These are phyloP conservation scores for Brassica cretica DNA, from an alignment of 345 rosid genomes.

Conservation along the genomic window DNA sequence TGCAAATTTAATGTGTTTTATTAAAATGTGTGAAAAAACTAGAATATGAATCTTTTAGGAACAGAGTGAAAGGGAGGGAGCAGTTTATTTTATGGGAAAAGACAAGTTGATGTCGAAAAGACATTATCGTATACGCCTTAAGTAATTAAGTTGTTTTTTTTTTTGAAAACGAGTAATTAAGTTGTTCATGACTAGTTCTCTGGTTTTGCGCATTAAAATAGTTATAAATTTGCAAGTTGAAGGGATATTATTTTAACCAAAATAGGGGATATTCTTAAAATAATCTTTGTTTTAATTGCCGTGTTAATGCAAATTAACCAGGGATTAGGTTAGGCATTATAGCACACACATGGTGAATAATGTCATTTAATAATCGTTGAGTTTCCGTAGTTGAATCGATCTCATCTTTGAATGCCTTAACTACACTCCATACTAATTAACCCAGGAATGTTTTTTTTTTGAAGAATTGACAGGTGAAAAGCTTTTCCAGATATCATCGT, in stretches of 20 bases:
- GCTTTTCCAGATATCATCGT: constrained; percentile 8
- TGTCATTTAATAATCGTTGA: constrained; percentile 7
- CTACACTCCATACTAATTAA: not conserved
- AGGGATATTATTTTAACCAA: not conserved
- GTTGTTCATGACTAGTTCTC: not conserved
- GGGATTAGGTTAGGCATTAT: constrained; percentile 1
- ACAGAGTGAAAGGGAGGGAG: no score
- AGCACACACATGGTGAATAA: not conserved
- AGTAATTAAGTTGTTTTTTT: not conserved
- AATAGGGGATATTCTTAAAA: constrained; percentile 5
- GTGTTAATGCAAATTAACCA: not conserved
- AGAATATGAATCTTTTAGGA: no score
- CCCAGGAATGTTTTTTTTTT: not conserved
- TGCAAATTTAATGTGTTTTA: no score
- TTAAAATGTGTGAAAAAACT: no score
- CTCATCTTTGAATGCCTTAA: constrained; percentile 1
- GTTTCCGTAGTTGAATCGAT: constrained; percentile 20
- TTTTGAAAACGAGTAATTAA: not conserved
- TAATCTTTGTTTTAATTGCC: not conserved
- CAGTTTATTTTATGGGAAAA: not conserved
- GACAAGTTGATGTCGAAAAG: constrained; percentile 14
- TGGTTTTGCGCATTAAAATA: constrained; percentile 3
- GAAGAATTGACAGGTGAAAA: constrained; percentile 10
- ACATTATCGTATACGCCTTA: constrained; percentile 10
- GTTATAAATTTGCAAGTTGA: constrained; percentile 12